Evolutionary conservation across 352 stramenopile species (phyloP), one percentile per base, ranked within the genome.

Genomic region (Globisporangium nagaii): DNA sequence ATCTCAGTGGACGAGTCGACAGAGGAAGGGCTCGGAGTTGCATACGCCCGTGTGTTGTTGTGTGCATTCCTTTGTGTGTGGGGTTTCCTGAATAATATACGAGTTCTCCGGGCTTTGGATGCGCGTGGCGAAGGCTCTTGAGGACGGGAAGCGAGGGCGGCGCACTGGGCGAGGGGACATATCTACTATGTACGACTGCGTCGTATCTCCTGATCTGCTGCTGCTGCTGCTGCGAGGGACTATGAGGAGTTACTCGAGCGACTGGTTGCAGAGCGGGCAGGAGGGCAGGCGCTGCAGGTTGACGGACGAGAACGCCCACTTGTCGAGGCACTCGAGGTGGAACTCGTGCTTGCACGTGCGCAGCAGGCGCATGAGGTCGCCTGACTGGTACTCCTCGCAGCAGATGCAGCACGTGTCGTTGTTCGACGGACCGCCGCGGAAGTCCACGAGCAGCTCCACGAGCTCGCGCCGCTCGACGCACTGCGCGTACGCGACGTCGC

Each of bases 331-430:
- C 64, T 95, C 85, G 41, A 95, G 62, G 50, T 95, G 85, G 60
- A 93, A 95, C 63, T 91, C 81, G 71, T 95, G 85, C 56, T 90
- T 90, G 65, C 85, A 95, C 58, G 76, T 86, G 52, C 73, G 72
- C 44, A 95, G 65, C 41, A 92, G 63, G 47, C 85, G 82, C 63
- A 93, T 68, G 30, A 86, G 66, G 47, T 95, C 84, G 27, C 77
- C 84, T 34, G 69, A 78, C 56, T 82, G 69, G 59, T 93, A 95
- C 67, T 90, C 80, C 36, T 95, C 84, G 54, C 77, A 90, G 73
- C 85, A 95, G 55, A 95, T 95, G 54, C 80, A 90, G 68, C 85
- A 95, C 44, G 79, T 90, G 60, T 91, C 81, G 57, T 91, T 91
- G 61, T 91, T 91, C 32, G 71, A 79, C 35, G 84, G 84, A 1